Evolutionary conservation across 371 early-diverging fungal species (phyloP), one percentile per base, ranked within the genome.

Genomic region (Coemansia sp.): DNA sequence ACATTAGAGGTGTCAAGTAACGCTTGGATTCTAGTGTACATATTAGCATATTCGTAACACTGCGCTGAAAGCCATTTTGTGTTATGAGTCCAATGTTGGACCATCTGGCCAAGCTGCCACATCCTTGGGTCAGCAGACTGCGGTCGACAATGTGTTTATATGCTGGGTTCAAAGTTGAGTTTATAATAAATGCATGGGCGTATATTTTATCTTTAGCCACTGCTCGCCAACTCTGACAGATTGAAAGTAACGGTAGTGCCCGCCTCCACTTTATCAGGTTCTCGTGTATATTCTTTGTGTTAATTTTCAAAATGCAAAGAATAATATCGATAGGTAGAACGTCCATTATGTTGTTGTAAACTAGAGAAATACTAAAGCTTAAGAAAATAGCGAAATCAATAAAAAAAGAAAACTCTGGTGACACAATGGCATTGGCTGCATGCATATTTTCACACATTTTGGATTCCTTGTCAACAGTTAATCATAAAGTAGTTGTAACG

Each of bases 141-240:
- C 48, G 48, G 54, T 54, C 54, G n/a, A 54, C 54, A 27, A 54
- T 27, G 16, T 54, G 54, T 16, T n/a, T 16, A 22, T 26, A 27
- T 1, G 7, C 13, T 14, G 13, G 16, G n/a, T 54, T 31, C 13
- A n/a, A 14, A 8, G 29, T 29, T 0, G 54, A 29, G 7, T 26
- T 54, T 7, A 27, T 54, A 29, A 54, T 27, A 54, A 22, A 22
- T 18, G 54, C 54, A n/a, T 11, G 14, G 4, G 54, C 2, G 22
- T 27, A 54, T 14, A 54, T 26, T 14, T 22, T 27, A 2, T 8
- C 27, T 11, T 5, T 14, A 2, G 54, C 54, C 16, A 27, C 14
- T 5, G 29, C 54, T 4, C 54, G 54, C 54, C 54, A 54, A 29
- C 27, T 26, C 16, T 16, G 54, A 27, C 29, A 54, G 7, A 54